Percentiles rank a stretch among this genome's conserved stretches.
Evolutionary conservation across 331 rosid species (phyloP).

Genomic region (Pyracantha coccinea): DNA sequence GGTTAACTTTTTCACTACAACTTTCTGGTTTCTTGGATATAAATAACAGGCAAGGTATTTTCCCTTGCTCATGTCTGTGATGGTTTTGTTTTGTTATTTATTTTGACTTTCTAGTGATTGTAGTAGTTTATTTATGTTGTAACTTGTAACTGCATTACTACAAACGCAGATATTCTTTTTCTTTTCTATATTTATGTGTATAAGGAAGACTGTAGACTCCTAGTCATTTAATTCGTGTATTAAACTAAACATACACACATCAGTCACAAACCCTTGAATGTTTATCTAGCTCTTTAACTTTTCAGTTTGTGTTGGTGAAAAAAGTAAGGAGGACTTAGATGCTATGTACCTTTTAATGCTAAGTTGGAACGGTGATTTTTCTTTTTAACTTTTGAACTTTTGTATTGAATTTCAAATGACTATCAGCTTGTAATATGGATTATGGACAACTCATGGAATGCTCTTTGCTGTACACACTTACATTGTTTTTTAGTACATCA

Average conservation of each 20-base stretch:
- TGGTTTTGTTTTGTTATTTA: neutral
- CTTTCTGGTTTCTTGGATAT: neutral
- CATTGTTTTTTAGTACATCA: slow-evolving; percentile 22
- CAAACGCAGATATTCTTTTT: neutral
- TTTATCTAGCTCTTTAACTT: neutral
- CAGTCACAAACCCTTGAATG: neutral
- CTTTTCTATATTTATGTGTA: neutral
- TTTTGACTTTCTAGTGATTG: neutral
- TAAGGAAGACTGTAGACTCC: neutral
- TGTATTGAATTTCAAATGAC: neutral
- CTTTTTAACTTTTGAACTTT: neutral
- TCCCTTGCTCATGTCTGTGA: neutral
- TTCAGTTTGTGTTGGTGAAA: neutral
- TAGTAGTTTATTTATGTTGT: neutral
- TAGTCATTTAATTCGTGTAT: neutral
- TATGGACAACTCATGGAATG: neutral
- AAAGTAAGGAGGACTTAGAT: neutral
- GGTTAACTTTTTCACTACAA: neutral
- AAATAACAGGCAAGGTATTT: neutral
- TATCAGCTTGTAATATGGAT: neutral
- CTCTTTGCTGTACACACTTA: slow-evolving; percentile 4
- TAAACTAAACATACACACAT: neutral
- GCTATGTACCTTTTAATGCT: neutral
- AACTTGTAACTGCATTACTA: neutral
- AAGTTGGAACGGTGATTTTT: neutral